Conservation (phyloP, 2,329 filamentous ascomycete genomes). For the Botrytis porri region DNA sequence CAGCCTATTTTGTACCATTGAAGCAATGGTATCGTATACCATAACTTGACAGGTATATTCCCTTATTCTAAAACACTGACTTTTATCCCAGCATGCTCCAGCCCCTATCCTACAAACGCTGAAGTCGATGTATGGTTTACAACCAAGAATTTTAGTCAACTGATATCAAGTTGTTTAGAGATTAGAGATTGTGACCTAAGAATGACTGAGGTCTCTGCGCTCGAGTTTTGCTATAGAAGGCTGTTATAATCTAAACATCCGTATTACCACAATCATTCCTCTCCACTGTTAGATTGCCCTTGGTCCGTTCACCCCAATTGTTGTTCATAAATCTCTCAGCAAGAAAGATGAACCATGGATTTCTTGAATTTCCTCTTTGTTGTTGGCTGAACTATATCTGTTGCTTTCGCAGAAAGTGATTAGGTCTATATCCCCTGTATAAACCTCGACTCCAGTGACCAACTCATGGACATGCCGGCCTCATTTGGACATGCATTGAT, state of each 20-base stretch:
- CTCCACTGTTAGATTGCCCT: not conserved
- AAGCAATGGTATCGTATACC: not conserved
- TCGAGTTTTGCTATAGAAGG: not conserved
- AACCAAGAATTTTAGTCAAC: not conserved
- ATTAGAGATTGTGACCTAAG: not conserved
- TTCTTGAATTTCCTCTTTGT: not conserved
- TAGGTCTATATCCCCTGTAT: not conserved
- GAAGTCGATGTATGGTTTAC: not conserved
- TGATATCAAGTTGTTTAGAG: not conserved
- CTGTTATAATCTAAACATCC: not conserved
- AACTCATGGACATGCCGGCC: not conserved
- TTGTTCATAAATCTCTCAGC: not conserved
- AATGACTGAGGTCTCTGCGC: not conserved
- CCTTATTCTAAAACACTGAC: not conserved
- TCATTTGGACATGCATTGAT: not conserved
- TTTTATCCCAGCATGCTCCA: not conserved
- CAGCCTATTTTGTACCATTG: not conserved
- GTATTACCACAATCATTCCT: not conserved
- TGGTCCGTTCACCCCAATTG: not conserved
- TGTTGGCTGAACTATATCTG: not conserved
- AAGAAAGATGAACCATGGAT: not conserved
- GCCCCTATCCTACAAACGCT: not conserved
- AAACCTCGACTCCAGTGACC: not conserved
- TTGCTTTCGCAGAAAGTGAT: not conserved
- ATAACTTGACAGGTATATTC: not conserved